Conservation (phyloP, 2,329 filamentous ascomycete genomes). For the Cytospora leucostoma region DNA sequence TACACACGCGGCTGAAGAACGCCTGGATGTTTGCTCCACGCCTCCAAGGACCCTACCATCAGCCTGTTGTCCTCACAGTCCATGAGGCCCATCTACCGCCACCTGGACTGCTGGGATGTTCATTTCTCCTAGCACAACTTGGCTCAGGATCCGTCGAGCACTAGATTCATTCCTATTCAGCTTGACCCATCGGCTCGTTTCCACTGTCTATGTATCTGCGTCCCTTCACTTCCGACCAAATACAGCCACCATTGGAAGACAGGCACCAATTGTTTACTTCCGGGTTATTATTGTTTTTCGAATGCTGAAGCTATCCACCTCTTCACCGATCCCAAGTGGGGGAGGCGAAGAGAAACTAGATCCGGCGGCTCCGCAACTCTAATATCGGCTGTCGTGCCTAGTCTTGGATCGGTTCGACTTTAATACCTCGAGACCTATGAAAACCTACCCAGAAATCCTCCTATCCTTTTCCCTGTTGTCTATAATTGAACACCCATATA, state of each 20-base stretch:
- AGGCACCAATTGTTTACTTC: not conserved
- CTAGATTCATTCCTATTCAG: conserved; percentile 1
- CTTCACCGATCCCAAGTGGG: conserved; percentile 13
- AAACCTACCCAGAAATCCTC: not conserved
- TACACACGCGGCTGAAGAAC: not conserved
- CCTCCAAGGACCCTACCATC: not conserved
- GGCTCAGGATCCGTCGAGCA: conserved; percentile 7
- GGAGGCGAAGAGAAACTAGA: conserved; percentile 19
- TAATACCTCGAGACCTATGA: not conserved
- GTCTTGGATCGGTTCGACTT: not conserved
- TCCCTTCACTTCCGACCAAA: not conserved
- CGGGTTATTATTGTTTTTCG: not conserved
- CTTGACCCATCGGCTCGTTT: not conserved
- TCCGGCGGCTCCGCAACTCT: conserved; percentile 16
- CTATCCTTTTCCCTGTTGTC: not conserved
- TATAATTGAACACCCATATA: not conserved
- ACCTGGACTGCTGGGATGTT: not conserved
- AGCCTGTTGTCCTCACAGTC: too few species aligned
- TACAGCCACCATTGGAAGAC: not conserved
- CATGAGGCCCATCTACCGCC: not conserved
- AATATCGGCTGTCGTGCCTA: not conserved
- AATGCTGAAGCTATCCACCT: not conserved
- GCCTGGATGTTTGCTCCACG: not conserved
- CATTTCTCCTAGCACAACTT: not conserved
- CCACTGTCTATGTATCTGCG: not conserved